Conservation (phyloP, 2,329 filamentous ascomycete genomes). For the Diaporthe amygdali region DNA sequence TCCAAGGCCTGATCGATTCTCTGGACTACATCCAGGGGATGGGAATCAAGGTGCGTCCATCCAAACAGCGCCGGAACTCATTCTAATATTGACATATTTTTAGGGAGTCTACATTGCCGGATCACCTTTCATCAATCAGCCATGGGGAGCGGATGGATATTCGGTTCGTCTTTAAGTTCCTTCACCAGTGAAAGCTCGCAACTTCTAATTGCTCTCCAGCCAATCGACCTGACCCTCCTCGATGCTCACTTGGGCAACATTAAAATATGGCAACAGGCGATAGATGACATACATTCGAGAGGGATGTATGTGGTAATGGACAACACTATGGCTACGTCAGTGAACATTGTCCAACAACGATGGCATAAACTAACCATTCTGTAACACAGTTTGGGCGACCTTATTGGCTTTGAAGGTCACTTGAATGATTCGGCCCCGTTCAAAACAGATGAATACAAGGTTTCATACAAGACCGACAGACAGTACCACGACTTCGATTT, state of each 20-base stretch:
- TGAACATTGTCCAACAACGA: constrained; percentile 4
- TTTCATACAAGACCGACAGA: constrained; percentile 58
- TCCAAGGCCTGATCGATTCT: constrained; percentile 61
- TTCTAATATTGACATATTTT: background rate
- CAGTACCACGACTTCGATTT: constrained; percentile 64
- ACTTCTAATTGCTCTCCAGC: constrained; percentile 31
- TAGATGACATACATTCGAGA: constrained; percentile 63
- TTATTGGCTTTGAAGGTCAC: constrained; percentile 67
- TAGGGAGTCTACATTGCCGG: constrained; percentile 67
- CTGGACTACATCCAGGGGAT: constrained; percentile 69
- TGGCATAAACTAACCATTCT: too few species aligned
- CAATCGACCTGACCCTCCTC: constrained; percentile 65
- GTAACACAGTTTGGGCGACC: constrained; percentile 57
- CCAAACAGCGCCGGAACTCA: background rate
- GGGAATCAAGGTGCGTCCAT: constrained; percentile 59
- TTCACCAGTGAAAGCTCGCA: background rate
- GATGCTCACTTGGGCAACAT: constrained; percentile 67
- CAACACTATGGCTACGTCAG: constrained; percentile 67
- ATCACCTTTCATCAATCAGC: constrained; percentile 64
- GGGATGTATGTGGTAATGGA: constrained; percentile 71
- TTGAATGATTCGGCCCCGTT: constrained; percentile 64
- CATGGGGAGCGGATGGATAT: constrained; percentile 66
- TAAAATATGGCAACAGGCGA: constrained; percentile 58
- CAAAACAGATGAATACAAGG: constrained; percentile 58
- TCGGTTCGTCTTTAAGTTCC: constrained; percentile 29